Evolutionary conservation across 208 protist genomes (phyloP).

Genomic region (Leishmania martiniquensis): DNA sequence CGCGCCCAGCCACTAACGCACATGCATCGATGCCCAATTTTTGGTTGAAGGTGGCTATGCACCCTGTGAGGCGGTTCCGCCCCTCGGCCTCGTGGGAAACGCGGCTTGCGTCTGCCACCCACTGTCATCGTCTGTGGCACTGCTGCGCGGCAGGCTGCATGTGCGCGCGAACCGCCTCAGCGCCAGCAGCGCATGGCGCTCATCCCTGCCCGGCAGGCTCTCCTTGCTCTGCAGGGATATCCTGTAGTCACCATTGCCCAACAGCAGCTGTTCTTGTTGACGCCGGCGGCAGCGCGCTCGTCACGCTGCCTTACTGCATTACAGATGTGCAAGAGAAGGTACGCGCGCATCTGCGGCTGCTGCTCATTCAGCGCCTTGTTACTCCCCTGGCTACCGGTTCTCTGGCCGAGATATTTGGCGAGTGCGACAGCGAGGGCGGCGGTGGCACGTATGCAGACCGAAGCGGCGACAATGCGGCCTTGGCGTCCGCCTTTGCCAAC

Average conservation of each 20-base stretch:
- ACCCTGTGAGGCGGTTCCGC: not conserved
- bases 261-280: slow-evolving; percentile 25
- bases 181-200: not conserved
- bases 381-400: not conserved
- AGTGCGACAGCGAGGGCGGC: not conserved
- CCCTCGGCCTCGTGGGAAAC: not conserved
- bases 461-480: not conserved
- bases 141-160: not conserved
- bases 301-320: slow-evolving; percentile 20
- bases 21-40: not conserved
- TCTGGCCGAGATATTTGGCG: not conserved
- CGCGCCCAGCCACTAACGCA: not conserved
- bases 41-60: not conserved
- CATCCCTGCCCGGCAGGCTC: not conserved
- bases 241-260: slow-evolving; percentile 3
- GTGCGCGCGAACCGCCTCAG: not conserved
- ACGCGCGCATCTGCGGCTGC: slow-evolving; percentile 8
- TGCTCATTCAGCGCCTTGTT: slow-evolving; percentile 9
- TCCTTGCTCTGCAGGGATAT: not conserved
- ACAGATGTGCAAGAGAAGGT: slow-evolving; percentile 17
- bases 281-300: slow-evolving; percentile 6
- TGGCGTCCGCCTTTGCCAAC: slow-evolving; percentile 8
- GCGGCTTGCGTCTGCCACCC: not conserved
- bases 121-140: not conserved
- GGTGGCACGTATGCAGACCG: not conserved